Percentiles rank a stretch among this genome's conserved stretches.
Evolutionary conservation across 2,329 filamentous ascomycete genomes (phyloP).

Genomic region (Metarhizium robertsii): DNA sequence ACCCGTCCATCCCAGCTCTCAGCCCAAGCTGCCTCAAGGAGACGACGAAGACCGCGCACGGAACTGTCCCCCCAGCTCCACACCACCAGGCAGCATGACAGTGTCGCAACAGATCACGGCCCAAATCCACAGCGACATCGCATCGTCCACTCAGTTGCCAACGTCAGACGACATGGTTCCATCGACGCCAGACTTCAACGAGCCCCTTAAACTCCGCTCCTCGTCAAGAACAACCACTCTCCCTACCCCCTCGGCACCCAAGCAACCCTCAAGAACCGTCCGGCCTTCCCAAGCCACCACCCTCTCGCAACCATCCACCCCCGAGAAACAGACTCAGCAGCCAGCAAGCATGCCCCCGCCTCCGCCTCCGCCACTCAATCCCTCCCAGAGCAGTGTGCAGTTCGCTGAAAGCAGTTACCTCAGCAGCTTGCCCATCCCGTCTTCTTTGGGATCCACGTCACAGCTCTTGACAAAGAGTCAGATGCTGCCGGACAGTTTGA

Average conservation of each 20-base stretch:
- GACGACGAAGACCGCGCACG: neutral
- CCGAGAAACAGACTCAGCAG: conserved; percentile 14
- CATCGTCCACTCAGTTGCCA: conserved; percentile 27
- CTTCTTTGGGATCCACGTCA: conserved; percentile 21
- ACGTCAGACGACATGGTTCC: conserved; percentile 19
- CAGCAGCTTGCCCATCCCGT: conserved; percentile 8
- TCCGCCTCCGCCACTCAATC: conserved; percentile 9
- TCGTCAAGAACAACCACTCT: conserved; percentile 8
- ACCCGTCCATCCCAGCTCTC: neutral
- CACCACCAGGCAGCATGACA: conserved; percentile 18
- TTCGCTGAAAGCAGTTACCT: conserved; percentile 15
- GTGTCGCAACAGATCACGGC: conserved; percentile 43
- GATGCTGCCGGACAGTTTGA: conserved; percentile 39
- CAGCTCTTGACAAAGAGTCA: conserved; percentile 44
- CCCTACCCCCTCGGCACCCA: conserved; percentile 10
- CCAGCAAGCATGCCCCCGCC: neutral
- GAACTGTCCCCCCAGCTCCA: neutral
- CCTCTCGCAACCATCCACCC: conserved; percentile 24
- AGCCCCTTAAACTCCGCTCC: conserved; percentile 1
- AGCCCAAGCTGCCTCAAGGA: neutral
- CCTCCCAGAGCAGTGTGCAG: conserved; percentile 15
- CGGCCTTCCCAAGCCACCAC: conserved; percentile 28
- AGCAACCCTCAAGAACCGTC: neutral
- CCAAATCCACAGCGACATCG: conserved; percentile 38
- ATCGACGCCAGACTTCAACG: conserved; percentile 20